Evolutionary conservation across 768 basidiomycete genomes (phyloP), one percentile per base, ranked within the genome.

Genomic region (Leccinellum luteum): DNA sequence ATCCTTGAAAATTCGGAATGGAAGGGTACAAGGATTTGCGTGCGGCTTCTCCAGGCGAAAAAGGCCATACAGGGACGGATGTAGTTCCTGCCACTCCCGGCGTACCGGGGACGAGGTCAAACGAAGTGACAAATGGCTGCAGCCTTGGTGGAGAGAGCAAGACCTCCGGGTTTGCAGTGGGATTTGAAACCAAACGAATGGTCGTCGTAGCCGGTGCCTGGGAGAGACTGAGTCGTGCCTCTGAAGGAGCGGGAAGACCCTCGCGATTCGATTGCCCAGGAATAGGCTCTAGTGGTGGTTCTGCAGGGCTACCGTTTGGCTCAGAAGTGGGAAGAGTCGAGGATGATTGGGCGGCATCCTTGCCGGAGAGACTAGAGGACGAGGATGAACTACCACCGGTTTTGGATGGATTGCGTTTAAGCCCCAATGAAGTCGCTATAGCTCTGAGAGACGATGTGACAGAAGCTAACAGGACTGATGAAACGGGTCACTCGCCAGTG

Each of bases 391-490:
- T 55, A 28, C 28, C 50, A 17, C 32, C 45, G 32, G 49, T 48
- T 52, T 68, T 66, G 28, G 61, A 57, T 28, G 27, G 28, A 34
- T 73, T 68, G 28, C 85, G 85, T 69, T 85, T 89, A 64, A 91
- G 78, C 41, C 87, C 87, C 28, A 90, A 76, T 13, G 90, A 90
- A 43, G 76, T 85, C n/a, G 88, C 91, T 43, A 93, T 75, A 0
- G 87, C 85, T 68, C 80, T 87, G 60, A 94, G 80, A 35, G 91
- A 92, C 1, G 90, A 90, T 45, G 78, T 75, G 15, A 91, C 82
- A n/a, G 83, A 79, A 35, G 76, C 84, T 87, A 69, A 32, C 59
- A 59, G 50, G 34, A 23, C 41, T 15, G 25, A 51, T 63, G 41
- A 58, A 50, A 64, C 56, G 9, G 13, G 28, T 8, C 23, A 8